phyloP scores from a whole-genome alignment of 352 stramenopile species.

The Phytophthora hibernalis region DNA sequence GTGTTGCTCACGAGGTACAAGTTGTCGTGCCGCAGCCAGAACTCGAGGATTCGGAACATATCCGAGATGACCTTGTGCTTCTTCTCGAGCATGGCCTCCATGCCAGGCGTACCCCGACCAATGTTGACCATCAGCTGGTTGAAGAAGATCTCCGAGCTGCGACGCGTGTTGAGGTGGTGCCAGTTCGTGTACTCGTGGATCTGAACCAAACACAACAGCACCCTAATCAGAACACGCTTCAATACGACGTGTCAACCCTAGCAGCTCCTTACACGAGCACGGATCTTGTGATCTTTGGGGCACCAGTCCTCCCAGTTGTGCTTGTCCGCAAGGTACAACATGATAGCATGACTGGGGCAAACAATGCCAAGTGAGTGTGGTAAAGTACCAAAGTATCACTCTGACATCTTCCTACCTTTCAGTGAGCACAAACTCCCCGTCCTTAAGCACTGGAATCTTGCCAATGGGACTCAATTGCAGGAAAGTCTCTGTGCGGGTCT shows the following conservation, averaged over 20 bases:
- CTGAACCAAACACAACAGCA: constrained; percentile 26
- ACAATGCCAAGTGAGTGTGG: background rate
- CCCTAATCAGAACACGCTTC: background rate
- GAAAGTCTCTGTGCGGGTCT: constrained; percentile 59
- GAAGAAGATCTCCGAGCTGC: constrained; percentile 69
- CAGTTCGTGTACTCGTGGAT: constrained; percentile 86
- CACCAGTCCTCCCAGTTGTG: constrained; percentile 71
- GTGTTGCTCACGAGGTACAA: constrained; percentile 63
- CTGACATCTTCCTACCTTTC: constrained; percentile 49
- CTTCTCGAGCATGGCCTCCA: constrained; percentile 56
- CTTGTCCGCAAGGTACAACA: constrained; percentile 77
- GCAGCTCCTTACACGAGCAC: constrained; percentile 54
- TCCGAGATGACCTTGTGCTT: constrained; percentile 63
- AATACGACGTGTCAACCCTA: background rate
- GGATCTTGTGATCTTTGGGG: constrained; percentile 64
- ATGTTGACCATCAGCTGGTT: constrained; percentile 70
- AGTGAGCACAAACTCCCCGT: constrained; percentile 70
- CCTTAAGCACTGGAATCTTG: constrained; percentile 75
- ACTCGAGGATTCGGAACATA: constrained; percentile 73
- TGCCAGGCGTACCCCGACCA: constrained; percentile 47
- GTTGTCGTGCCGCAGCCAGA: constrained; percentile 70
- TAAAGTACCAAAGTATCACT: background rate
- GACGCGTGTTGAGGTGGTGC: constrained; percentile 77
- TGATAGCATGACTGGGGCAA: constrained; percentile 66
- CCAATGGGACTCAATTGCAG: constrained; percentile 65